These are phyloP conservation scores for Fusarium stilboides DNA, from an alignment of 2,329 filamentous ascomycete species.

Conservation along the genomic window DNA sequence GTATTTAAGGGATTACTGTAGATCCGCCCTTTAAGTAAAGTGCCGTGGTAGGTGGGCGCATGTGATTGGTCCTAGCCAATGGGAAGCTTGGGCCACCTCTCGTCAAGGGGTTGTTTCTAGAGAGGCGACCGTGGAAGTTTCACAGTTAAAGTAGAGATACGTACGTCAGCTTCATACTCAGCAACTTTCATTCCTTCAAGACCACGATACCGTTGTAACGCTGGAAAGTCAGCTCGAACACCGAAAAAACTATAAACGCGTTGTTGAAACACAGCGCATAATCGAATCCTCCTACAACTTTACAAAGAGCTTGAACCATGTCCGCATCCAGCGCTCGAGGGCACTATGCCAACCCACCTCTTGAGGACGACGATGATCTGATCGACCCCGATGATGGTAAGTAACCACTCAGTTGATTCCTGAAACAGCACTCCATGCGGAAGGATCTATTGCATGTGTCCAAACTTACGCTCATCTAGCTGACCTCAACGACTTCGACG, in stretches of 20 bases:
- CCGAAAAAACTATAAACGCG: not conserved
- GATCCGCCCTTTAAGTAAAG: not conserved
- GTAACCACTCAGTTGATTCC: slow-evolving; percentile 23
- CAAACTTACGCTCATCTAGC: slow-evolving; percentile 64
- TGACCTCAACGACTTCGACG: slow-evolving; percentile 93
- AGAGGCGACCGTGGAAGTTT: slow-evolving; percentile 54
- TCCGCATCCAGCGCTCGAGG: slow-evolving; percentile 64
- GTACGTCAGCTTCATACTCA: slow-evolving; percentile 49
- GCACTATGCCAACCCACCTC: slow-evolving; percentile 73
- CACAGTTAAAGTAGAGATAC: slow-evolving; percentile 41
- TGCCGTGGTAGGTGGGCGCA: slow-evolving; percentile 16
- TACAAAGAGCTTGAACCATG: slow-evolving; percentile 54
- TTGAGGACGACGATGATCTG: slow-evolving; percentile 76
- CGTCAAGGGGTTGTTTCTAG: slow-evolving; percentile 44
- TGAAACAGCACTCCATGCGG: not conserved
- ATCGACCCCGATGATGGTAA: slow-evolving; percentile 86
- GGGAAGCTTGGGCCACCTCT: slow-evolving; percentile 48
- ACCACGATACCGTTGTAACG: slow-evolving; percentile 11
- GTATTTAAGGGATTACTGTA: not conserved
- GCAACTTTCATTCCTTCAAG: slow-evolving; percentile 22
- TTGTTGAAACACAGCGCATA: not conserved
- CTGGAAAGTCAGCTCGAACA: not conserved
- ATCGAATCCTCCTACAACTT: not conserved
- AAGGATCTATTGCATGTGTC: not conserved
- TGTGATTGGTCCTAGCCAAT: slow-evolving; percentile 43